These are phyloP conservation scores for Epichloe amarillans DNA, from an alignment of 2,329 filamentous ascomycete species.

Conservation along the genomic window DNA sequence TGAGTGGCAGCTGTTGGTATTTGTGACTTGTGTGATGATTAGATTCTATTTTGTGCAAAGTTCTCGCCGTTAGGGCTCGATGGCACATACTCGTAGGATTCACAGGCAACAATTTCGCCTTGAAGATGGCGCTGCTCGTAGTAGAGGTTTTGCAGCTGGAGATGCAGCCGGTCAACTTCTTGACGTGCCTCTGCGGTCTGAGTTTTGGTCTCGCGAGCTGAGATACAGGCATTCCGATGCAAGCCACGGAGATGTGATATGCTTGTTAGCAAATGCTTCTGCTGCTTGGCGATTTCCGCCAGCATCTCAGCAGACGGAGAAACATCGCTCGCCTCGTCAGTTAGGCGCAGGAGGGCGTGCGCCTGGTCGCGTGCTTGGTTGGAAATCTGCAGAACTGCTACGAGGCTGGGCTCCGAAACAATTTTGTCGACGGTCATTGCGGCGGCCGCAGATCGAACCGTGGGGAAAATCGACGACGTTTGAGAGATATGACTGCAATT, in stretches of 20 bases:
- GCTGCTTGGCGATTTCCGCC: slow-evolving; percentile 55
- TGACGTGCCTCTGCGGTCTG: slow-evolving; percentile 76
- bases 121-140: slow-evolving; percentile 89
- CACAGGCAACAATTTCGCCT: slow-evolving; percentile 81
- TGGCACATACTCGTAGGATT: slow-evolving; percentile 69
- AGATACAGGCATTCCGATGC: slow-evolving; percentile 69
- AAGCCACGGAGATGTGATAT: slow-evolving; percentile 69
- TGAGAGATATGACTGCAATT: neutral
- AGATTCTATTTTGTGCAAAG: neutral
- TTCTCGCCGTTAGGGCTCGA: neutral
- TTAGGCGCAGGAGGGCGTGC: slow-evolving; percentile 45
- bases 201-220: slow-evolving; percentile 73
- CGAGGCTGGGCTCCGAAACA: slow-evolving; percentile 37
- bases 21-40: slow-evolving; percentile 52
- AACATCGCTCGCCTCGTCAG: slow-evolving; percentile 30
- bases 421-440: slow-evolving; percentile 26
- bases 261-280: slow-evolving; percentile 68
- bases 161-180: slow-evolving; percentile 80
- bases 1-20: slow-evolving; percentile 73
- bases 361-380: slow-evolving; percentile 60
- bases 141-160: slow-evolving; percentile 89
- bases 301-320: slow-evolving; percentile 34
- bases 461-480: neutral
- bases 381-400: slow-evolving; percentile 58
- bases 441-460: neutral